These are phyloP conservation scores for Apiospora hydei DNA, from an alignment of 2,329 filamentous ascomycete genomes.

Conservation along the genomic window DNA sequence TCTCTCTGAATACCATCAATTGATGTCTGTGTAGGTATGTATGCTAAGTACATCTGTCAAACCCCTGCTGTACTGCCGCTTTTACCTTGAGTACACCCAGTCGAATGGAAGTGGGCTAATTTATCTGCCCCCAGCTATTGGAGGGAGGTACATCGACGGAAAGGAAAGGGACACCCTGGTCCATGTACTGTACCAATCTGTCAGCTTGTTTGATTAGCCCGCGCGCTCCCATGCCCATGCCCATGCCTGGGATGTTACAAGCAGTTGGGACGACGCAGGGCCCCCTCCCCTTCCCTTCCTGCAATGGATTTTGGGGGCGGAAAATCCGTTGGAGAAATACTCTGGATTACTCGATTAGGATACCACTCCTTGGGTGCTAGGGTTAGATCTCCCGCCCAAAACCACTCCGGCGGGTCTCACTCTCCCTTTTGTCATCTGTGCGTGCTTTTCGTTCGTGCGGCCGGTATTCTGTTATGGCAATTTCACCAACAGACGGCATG, in stretches of 20 bases:
- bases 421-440: neutral
- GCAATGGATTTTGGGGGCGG: conserved; percentile 4
- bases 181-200: neutral
- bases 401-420: conserved; percentile 11
- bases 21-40: too few species aligned
- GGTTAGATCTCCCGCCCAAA: conserved; percentile 6
- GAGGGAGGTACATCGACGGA: neutral
- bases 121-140: neutral
- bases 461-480: neutral
- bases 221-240: neutral
- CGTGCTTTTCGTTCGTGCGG: neutral
- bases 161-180: neutral
- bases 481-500: neutral
- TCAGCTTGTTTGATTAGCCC: conserved; percentile 15
- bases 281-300: neutral
- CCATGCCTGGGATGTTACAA: neutral
- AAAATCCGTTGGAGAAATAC: conserved; percentile 19
- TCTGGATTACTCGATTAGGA: conserved; percentile 3
- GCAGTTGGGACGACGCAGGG: neutral
- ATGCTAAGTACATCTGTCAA: neutral
- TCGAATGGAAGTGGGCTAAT: conserved; percentile 1
- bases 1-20: neutral
- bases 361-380: neutral
- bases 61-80: conserved; percentile 11
- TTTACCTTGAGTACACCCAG: neutral